Conservation (phyloP, 202 grass and related monocot genomes). For the Tripidium arundinaceum region DNA sequence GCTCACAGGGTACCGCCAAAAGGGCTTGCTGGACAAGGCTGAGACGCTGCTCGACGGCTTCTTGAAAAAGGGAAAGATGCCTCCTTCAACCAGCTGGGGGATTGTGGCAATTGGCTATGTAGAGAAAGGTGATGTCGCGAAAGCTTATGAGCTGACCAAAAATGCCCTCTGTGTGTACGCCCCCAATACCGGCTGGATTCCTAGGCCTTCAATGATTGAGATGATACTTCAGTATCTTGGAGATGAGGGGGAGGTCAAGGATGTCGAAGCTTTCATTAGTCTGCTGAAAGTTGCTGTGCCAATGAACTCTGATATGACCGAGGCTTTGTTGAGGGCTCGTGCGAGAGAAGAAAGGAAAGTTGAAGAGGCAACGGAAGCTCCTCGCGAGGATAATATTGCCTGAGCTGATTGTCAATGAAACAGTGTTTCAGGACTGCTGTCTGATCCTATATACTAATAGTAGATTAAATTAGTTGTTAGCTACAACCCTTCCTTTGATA, state of each 20-base stretch:
- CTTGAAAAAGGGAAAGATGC: slow-evolving; percentile 59
- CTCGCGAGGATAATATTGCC: not conserved
- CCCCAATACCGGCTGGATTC: slow-evolving; percentile 54
- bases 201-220: slow-evolving; percentile 46
- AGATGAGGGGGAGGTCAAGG: slow-evolving; percentile 45
- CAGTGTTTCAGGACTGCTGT: not conserved
- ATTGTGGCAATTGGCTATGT: slow-evolving; percentile 67
- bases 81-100: slow-evolving; percentile 60
- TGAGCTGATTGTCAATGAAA: not conserved
- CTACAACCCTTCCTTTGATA: not conserved
- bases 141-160: slow-evolving; percentile 67
- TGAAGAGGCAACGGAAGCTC: slow-evolving; percentile 19
- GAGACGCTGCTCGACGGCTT: slow-evolving; percentile 55
- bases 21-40: slow-evolving; percentile 62
- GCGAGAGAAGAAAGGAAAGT: slow-evolving; percentile 43
- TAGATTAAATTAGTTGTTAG: not conserved
- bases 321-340: slow-evolving; percentile 49
- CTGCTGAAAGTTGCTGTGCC: slow-evolving; percentile 66
- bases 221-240: slow-evolving; percentile 62
- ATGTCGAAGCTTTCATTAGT: slow-evolving; percentile 56
- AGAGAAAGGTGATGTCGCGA: slow-evolving; percentile 44
- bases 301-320: slow-evolving; percentile 54
- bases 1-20: slow-evolving; percentile 55
- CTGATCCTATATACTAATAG: not conserved
- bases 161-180: slow-evolving; percentile 54